Base-by-base conservation (phyloP, 352 stramenopile genomes). In the Phytopythium mirpurense region DNA sequence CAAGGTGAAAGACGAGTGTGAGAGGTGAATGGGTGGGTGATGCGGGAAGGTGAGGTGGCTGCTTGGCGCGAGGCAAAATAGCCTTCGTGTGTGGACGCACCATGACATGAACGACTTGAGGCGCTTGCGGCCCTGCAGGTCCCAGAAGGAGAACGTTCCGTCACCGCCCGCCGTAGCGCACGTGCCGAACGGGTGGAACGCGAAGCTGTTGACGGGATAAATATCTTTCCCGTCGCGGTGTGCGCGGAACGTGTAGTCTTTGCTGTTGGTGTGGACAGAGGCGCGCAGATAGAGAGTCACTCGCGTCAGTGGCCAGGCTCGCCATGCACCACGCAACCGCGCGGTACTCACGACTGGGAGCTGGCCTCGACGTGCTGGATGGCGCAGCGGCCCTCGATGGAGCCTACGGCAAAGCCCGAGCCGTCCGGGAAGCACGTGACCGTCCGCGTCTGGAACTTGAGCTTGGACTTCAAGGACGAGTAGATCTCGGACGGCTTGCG, bases 61-160 rank as follows among this genome's bases (percentile, higher is more conserved):
- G n/a, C n/a, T n/a, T n/a, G n/a, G n/a, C n/a, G n/a, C n/a, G 5
- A 32, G 5, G 9, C 29, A 32, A 5, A 32, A 32, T 32, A 9
- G 29, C 29, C 5, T 5, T 9, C 9, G 9, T 10, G 29, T 9
- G 9, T 9, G 29, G 7, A 19, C 70, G 31, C 72, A 90, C 77
- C 70, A 77, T 74, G 90, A 94, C 54, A 64, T 66, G 49, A 93
- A 95, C 10, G 69, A 73, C 76, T 98, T 98, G 49, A 99, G 83
- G 56, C 96, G 88, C 70, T 98, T 94, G 32, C 97, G 97, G 19
- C 94, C 96, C 63, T 99, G 95, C 73, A 98, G 98, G 78, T 99
- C 96, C 96, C 96, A 99, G 74, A 98, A 99, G 67, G 95, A 98
- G 57, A 96, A 98, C 37, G 96, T 93, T 45, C 95, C 95, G 65